Percentiles rank a stretch among this genome's conserved stretches.
Conservation (phyloP, 2,329 filamentous ascomycete species). For the Pestalotiopsis fici region DNA sequence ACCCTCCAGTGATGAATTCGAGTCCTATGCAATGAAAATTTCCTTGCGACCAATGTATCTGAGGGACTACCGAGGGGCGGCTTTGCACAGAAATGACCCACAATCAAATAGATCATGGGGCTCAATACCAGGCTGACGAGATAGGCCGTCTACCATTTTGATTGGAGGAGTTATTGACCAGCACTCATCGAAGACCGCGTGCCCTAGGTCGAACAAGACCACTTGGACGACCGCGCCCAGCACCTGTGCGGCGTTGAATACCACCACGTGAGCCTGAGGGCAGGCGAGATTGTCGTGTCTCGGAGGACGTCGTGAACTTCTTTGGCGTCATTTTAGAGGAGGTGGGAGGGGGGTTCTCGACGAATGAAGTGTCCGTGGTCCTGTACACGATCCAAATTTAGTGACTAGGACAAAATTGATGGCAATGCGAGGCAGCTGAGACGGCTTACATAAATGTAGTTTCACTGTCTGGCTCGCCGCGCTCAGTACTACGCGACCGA, state of each 20-base stretch:
- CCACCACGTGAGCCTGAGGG: constrained; percentile 44
- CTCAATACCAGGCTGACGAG: neutral
- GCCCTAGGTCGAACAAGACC: constrained; percentile 48
- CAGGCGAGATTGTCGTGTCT: constrained; percentile 46
- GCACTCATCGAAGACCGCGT: constrained; percentile 43
- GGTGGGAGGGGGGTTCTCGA: constrained; percentile 78
- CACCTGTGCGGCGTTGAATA: constrained; percentile 32
- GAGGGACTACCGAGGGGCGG: neutral
- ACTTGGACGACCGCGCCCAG: constrained; percentile 43
- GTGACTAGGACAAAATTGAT: neutral
- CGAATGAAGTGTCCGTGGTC: constrained; percentile 89
- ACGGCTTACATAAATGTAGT: constrained; percentile 78
- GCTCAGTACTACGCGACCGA: constrained; percentile 28
- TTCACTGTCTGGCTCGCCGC: constrained; percentile 57
- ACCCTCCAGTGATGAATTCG: neutral
- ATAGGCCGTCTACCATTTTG: neutral
- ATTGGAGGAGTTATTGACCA: neutral
- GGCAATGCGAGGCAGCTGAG: neutral
- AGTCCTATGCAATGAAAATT: neutral
- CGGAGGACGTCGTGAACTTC: constrained; percentile 44
- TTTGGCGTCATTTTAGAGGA: constrained; percentile 50
- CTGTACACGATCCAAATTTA: constrained; percentile 39
- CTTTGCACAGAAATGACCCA: neutral
- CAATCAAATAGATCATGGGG: neutral
- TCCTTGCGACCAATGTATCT: neutral